Conservation (phyloP, 2,329 filamentous ascomycete species). For the Apiospora aurea region DNA sequence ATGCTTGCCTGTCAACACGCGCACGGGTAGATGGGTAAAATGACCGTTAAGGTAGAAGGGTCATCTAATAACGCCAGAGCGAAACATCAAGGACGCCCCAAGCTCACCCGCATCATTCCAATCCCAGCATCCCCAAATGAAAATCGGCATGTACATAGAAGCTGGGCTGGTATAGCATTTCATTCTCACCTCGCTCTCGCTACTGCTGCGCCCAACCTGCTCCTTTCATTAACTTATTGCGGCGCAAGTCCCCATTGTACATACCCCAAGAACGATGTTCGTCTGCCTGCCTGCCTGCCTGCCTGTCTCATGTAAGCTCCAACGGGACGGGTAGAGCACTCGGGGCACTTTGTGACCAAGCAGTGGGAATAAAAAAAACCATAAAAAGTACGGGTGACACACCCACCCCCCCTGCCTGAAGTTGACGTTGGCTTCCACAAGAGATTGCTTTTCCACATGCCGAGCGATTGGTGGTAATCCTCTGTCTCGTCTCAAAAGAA, state of each 20-base stretch:
- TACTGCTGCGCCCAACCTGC: constrained; percentile 1
- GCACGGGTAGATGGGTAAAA: constrained; percentile 20
- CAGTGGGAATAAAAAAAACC: neutral
- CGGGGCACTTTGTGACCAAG: constrained; percentile 12
- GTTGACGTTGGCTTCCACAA: constrained; percentile 10
- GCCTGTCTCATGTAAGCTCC: constrained; percentile 16
- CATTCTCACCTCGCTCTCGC: constrained; percentile 1
- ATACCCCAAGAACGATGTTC: neutral
- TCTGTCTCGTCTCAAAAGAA: constrained; percentile 8
- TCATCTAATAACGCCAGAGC: constrained; percentile 14
- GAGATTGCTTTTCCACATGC: constrained; percentile 6
- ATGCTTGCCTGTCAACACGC: neutral
- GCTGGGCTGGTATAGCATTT: neutral
- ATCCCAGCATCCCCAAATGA: constrained; percentile 5
- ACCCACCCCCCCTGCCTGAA: neutral
- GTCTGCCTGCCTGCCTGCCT: neutral
- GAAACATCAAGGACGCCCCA: constrained; percentile 15
- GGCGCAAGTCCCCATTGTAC: neutral
- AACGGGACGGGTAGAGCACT: constrained; percentile 14
- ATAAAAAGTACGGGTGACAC: neutral
- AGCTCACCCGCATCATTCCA: constrained; percentile 3
- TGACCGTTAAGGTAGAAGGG: constrained; percentile 11
- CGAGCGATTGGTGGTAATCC: neutral
- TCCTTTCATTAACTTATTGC: neutral
- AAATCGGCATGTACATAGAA: neutral